A percentile compares a stretch with the other conserved stretches of the same genome.
phyloP scores from a whole-genome alignment of 2,329 filamentous ascomycete genomes.

The Calonectria pteridis region DNA sequence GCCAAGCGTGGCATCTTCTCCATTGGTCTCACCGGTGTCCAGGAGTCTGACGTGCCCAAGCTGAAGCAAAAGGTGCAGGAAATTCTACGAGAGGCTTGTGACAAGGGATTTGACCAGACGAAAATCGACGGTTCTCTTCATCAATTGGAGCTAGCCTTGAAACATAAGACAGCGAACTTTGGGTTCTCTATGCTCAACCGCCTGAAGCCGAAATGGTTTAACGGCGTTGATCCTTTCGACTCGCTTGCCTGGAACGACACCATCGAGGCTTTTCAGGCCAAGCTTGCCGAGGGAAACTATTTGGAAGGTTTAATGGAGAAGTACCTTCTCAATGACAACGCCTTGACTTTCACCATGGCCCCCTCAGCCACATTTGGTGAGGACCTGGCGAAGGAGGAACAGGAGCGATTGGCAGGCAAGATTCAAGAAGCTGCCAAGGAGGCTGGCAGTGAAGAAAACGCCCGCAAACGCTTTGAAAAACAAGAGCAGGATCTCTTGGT shows the following conservation, averaged over 20 bases:
- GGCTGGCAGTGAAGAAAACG: conserved; percentile 78
- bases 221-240: conserved; percentile 92
- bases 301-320: conserved; percentile 88
- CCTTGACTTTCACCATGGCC: conserved; percentile 93
- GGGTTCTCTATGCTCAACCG: conserved; percentile 92
- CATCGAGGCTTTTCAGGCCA: conserved; percentile 82
- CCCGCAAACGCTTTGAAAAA: conserved; percentile 77
- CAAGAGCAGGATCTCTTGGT: conserved; percentile 84
- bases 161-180: conserved; percentile 97
- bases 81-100: conserved; percentile 76
- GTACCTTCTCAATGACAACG: conserved; percentile 89
- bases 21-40: conserved; percentile 90
- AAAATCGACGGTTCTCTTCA: conserved; percentile 97
- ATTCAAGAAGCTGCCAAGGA: conserved; percentile 77
- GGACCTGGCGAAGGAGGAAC: conserved; percentile 82
- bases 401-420: conserved; percentile 78
- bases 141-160: conserved; percentile 90
- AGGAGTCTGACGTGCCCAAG: conserved; percentile 80
- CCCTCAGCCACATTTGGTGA: conserved; percentile 82
- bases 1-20: conserved; percentile 87
- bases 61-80: conserved; percentile 81
- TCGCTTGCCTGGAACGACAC: conserved; percentile 93
- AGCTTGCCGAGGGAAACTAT: conserved; percentile 81
- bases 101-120: conserved; percentile 85
- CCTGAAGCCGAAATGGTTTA: conserved; percentile 94